Evolutionary conservation across 2,329 filamentous ascomycete species (phyloP), one percentile per base, ranked within the genome.

Genomic region (Cladosporium halotolerans): DNA sequence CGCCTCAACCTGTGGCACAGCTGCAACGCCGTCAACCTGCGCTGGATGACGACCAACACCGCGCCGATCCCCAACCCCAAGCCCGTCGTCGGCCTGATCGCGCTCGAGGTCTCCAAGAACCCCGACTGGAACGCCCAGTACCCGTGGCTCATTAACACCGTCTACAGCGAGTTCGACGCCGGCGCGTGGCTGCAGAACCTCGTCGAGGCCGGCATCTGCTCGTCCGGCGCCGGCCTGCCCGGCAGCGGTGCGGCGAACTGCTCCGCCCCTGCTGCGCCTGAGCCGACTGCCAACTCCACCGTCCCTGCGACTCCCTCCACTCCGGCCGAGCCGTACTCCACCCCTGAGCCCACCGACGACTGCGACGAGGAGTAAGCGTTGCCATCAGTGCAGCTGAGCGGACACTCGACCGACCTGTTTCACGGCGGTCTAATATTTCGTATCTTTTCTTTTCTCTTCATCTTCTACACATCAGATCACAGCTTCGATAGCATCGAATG

Each of bases 91-190:
- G 61, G 66, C 11, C 34, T 66, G 18, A 66, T 66, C 50, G 44
- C 49, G 9, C 57, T 63, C 51, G 63, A 64, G 45, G 57, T 57
- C 40, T 42, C 52, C 49, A 44, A 48, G 40, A 57, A 60, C 6
- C 55, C 57, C 6, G 51, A 41, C 23, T 54, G 52, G 45, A 60
- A 56, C 49, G 31, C n/a, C 8, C 34, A 55, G 23, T 60, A 57
- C 48, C 59, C 59, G 9, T 67, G 58, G 54, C 57, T 62, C 42
- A 64, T 68, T 54, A 53, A 58, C 18, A 62, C 57, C 4, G 60
- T 67, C 16, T 66, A 62, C 53, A 63, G 59, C 13, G 66, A 68
- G 38, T 68, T 68, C 53, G 64, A 68, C 55, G 55, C 62, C 13
- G 66, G 58, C 14, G 63, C 63, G 28, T 68, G 66, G 65, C 58